Conservation (phyloP, 352 stramenopile species). For the Phytophthora capsici region DNA sequence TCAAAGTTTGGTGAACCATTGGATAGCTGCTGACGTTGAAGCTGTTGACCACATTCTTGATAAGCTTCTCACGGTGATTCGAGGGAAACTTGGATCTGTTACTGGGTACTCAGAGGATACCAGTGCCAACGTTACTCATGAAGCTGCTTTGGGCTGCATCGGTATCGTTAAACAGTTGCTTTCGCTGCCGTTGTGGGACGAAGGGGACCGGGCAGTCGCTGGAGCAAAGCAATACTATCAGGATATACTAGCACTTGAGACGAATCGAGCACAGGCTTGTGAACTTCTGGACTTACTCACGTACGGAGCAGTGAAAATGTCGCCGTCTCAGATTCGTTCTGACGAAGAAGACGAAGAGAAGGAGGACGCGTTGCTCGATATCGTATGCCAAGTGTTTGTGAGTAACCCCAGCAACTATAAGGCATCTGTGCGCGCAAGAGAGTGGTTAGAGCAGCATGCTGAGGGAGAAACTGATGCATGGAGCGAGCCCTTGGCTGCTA, state of each 20-base stretch:
- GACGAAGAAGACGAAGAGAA: slow-evolving; percentile 17
- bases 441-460: slow-evolving; percentile 50
- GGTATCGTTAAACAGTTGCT: slow-evolving; percentile 45
- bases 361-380: slow-evolving; percentile 38
- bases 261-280: slow-evolving; percentile 45
- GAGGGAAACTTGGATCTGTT: slow-evolving; percentile 40
- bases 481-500: slow-evolving; percentile 43
- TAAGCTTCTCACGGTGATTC: slow-evolving; percentile 42
- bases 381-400: slow-evolving; percentile 59
- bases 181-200: slow-evolving; percentile 37
- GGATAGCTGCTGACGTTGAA: slow-evolving; percentile 52
- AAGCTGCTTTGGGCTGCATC: slow-evolving; percentile 41
- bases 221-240: slow-evolving; percentile 36
- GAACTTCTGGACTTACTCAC: slow-evolving; percentile 65
- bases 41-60: slow-evolving; percentile 53
- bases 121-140: slow-evolving; percentile 32
- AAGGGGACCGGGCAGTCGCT: slow-evolving; percentile 25
- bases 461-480: slow-evolving; percentile 7
- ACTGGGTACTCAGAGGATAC: slow-evolving; percentile 41
- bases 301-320: slow-evolving; percentile 59
- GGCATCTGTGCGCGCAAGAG: slow-evolving; percentile 43
- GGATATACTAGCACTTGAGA: slow-evolving; percentile 36
- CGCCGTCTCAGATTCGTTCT: slow-evolving; percentile 34
- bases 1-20: slow-evolving; percentile 60
- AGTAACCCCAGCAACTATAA: slow-evolving; percentile 77